Evolutionary conservation across 129 eudicot genomes (phyloP), one percentile per base, ranked within the genome.

Genomic region (Kitagawia praeruptora): DNA sequence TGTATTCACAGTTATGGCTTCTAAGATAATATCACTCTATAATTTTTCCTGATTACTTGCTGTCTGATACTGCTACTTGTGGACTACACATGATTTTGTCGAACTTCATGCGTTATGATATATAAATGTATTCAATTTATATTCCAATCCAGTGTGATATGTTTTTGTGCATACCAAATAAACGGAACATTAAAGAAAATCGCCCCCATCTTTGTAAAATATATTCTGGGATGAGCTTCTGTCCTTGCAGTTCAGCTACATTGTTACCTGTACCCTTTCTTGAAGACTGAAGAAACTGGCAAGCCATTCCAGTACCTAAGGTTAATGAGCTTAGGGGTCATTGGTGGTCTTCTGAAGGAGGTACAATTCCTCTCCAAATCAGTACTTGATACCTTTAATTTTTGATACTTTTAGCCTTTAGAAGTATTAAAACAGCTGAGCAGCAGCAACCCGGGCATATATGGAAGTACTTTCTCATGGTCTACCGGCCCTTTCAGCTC

Each of bases 331-430:
- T 78, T 87, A 56, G 87, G 88, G 38, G 85, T 83, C 34, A 75
- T 87, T 3, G 87, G 88, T 39, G 87, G 85, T 8, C 85, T 87
- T 0, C 76, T 85, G 41, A 87, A 87, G 85, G 91, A 85, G 86
- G 39, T 61, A 61, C 69, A 61, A 3, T 81, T 45, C 7, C 44
- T 45, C 51, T 45, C 19, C 54, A 47, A 23, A 70, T 3, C 74
- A 4, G 5, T 39, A 51, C 14, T 18, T 23, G 12, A 53, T 40
- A 23, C 76, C 49, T 66, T 6, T 3, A n/a, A 5, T 23, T 3
- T 23, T 7, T 41, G 2, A 53, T 34, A n/a, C 45, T 6, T 61
- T 61, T 61, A 9, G 14, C 34, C 16, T 58, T 23, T 38, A 15
- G 14, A 25, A 76, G 31, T 53, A n/a, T 61, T 61, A 19, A 42